Evolutionary conservation across 202 grass and related monocot genomes (phyloP), one percentile per base, ranked within the genome.

Genomic region (Bolboschoenoplectus hybrid): DNA sequence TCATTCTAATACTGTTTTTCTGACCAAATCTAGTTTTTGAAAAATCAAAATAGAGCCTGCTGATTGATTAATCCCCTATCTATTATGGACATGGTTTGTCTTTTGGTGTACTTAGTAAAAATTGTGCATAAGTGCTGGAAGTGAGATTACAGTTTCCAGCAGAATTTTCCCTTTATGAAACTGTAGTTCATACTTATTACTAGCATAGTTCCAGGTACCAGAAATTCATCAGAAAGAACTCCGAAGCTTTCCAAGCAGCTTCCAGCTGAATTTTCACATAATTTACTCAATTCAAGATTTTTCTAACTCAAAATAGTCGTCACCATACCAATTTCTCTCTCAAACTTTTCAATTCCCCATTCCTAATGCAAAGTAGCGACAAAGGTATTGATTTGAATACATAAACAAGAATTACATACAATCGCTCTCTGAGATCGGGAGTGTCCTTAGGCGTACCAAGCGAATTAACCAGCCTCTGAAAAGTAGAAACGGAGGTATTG

Each of bases 401-500:
- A 66, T 9, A 6, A 61, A 43, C 16, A 63, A 71, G 11, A 20
- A 67, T n/a, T 13, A 38, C 95, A 80, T 85, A 97, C 95, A 95
- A 90, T 91, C 88, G 90, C 7, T 95, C 91, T 39, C 93, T 93
- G 85, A 98, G 90, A 85, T 98, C 96, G 67, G 93, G 91, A 32
- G 96, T 98, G 80, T 95, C 93, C 91, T 92, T 98, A 57, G 93
- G 96, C 72, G 96, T 98, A 85, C 96, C 93, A 77, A 98, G 93
- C 65, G 96, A 92, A 89, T 95, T 95, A 86, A 95, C 96, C 64
- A 95, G 93, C 66, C 96, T 91, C 84, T 98, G 93, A 90, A 92
- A 98, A 79, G 89, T 92, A 78, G 91, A 81, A 3, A 98, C 93
- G 14, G 90, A 89, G 74, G 96, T 98, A 78, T 89, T 98, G 82